Evolutionary conservation across 352 stramenopile species (phyloP), one percentile per base, ranked within the genome.

Genomic region (Pythium phragmiticola): DNA sequence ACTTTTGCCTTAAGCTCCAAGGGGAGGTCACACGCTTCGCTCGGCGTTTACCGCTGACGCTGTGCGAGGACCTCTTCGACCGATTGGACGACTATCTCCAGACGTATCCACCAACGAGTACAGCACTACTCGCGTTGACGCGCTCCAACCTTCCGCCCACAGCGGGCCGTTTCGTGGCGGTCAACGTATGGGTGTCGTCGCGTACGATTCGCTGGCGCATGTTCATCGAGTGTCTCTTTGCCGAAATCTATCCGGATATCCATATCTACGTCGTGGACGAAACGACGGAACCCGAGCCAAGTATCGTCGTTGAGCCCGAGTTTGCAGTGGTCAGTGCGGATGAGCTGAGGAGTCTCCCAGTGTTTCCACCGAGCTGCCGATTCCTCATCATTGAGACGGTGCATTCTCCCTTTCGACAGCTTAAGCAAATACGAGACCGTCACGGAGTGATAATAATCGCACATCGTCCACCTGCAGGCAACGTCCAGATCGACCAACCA

Each of bases 231-330:
- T 46, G 34, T 13, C 51, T 58, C 12, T 28, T 58, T 17, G 51
- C 51, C 13, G 19, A 33, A 17, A 33, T 58, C 14, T 58, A 58
- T 36, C 7, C 16, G 13, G 34, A 58, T 13, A 28, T 46, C n/a
- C 51, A 58, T 21, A 34, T 58, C 16, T 52, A 33, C 34, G 54
- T 60, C 5, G 13, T 60, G 2, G 53, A 60, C 37, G 19, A 60
- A 42, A 13, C 7, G 8, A 26, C 11, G 16, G 26, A 6, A 14
- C 26, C 47, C 8, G 26, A n/a, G 3, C 23, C 47, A 11, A 53
- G 23, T 1, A 37, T 16, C 12, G 26, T 34, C 19, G 7, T 53
- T n/a, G 21, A 12, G 9, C n/a, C 45, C n/a, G 17, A 19, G 0
- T 42, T 55, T 28, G 28, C 16, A 13, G 28, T 55, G 0, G 21